These are phyloP conservation scores for Pseudogymnoascus sp. DNA, from an alignment of 2,329 filamentous ascomycete genomes.

Conservation along the genomic window DNA sequence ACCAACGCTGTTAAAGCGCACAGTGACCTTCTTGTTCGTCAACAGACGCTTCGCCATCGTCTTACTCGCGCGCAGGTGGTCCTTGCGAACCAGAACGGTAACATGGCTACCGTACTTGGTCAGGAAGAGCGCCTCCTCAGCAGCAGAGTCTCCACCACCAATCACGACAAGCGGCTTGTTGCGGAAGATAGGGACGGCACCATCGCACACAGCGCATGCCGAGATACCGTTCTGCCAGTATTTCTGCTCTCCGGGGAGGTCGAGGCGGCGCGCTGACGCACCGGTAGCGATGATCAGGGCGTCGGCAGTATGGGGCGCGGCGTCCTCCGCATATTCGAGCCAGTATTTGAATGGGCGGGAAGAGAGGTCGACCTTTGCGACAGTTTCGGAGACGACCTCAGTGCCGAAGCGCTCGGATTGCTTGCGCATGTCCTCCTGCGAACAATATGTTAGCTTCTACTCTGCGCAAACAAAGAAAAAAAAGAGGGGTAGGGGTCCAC, in stretches of 20 bases:
- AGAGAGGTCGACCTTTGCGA: conserved; percentile 79
- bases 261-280: conserved; percentile 78
- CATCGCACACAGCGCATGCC: conserved; percentile 95
- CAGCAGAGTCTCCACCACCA: conserved; percentile 91
- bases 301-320: conserved; percentile 79
- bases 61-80: conserved; percentile 78
- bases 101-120: conserved; percentile 97
- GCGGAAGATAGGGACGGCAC: conserved; percentile 92
- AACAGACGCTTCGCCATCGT: conserved; percentile 86
- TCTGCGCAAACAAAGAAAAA: not conserved
- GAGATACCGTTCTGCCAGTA: conserved; percentile 98
- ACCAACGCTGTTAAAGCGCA: conserved; percentile 76
- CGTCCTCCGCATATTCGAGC: conserved; percentile 78
- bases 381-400: conserved; percentile 85
- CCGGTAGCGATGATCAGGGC: conserved; percentile 91
- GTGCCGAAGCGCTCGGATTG: conserved; percentile 93
- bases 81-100: conserved; percentile 83
- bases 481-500: not conserved
- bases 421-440: conserved; percentile 71
- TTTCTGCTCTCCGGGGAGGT: conserved; percentile 80
- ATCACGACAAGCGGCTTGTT: conserved; percentile 95
- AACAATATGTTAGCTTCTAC: not conserved
- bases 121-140: conserved; percentile 94
- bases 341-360: conserved; percentile 84
- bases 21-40: conserved; percentile 80